phyloP scores from a whole-genome alignment of 257 asterid genomes.

The Misopates orontium region DNA sequence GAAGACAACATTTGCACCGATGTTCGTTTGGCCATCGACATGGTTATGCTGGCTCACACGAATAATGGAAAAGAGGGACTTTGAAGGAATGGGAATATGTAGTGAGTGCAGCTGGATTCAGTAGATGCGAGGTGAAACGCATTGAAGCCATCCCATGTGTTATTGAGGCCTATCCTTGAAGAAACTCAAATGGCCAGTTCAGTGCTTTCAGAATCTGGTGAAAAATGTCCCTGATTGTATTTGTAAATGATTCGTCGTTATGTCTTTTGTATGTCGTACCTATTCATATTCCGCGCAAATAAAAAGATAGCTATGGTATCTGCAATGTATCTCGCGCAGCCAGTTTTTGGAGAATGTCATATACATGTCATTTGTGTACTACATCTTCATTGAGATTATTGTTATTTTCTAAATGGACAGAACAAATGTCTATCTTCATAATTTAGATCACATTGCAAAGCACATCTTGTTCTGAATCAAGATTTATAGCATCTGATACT shows the following conservation, averaged over 20 bases:
- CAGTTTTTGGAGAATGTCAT: no score
- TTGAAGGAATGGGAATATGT: conserved; percentile 42
- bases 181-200: not conserved
- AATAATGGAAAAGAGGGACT: conserved; percentile 50
- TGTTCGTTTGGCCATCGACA: conserved; percentile 41
- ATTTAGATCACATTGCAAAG: no score
- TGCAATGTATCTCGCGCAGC: no score
- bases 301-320: no score
- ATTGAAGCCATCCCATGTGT: conserved; percentile 31
- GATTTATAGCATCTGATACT: not conserved
- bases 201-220: not conserved
- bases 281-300: no score
- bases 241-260: not conserved
- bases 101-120: conserved; percentile 42
- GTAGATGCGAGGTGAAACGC: conserved; percentile 22
- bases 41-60: conserved; percentile 56
- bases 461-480: not conserved
- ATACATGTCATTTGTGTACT: no score
- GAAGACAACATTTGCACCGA: conserved; percentile 25
- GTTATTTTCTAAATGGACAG: no score
- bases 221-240: no score
- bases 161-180: conserved; percentile 46
- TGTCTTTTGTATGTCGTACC: not conserved
- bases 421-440: no score
- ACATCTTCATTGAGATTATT: no score